These are phyloP conservation scores for Suhomyces vadensis DNA, from an alignment of 805 yeast genomes.

Conservation along the genomic window DNA sequence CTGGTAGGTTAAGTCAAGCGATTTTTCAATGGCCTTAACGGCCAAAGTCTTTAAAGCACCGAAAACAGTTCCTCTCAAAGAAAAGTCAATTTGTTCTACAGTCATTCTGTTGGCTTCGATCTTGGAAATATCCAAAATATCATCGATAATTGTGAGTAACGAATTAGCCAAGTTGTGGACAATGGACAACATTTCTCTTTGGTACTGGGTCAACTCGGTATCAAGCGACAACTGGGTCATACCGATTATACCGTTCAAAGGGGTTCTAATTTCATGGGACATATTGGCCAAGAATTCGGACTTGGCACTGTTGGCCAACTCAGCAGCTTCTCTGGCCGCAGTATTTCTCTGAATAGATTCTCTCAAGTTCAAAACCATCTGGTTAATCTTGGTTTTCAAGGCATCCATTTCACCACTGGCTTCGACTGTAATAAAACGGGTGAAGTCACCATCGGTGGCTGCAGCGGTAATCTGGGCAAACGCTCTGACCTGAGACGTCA, in stretches of 20 bases:
- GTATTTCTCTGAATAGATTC: slow-evolving; percentile 90
- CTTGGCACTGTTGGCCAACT: slow-evolving; percentile 83
- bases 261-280: slow-evolving; percentile 83
- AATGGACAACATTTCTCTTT: slow-evolving; percentile 86
- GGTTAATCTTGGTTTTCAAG: slow-evolving; percentile 56
- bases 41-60: slow-evolving; percentile 89
- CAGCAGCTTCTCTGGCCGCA: slow-evolving; percentile 94
- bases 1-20: slow-evolving; percentile 74
- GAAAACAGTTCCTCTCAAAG: slow-evolving; percentile 82
- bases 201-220: slow-evolving; percentile 87
- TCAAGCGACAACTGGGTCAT: slow-evolving; percentile 89
- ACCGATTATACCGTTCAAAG: slow-evolving; percentile 90
- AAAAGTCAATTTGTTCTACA: slow-evolving; percentile 84
- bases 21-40: slow-evolving; percentile 86
- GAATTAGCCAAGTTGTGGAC: slow-evolving; percentile 88
- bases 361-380: slow-evolving; percentile 72
- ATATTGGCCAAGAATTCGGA: slow-evolving; percentile 89
- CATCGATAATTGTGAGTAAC: slow-evolving; percentile 82
- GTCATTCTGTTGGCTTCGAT: slow-evolving; percentile 94
- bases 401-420: slow-evolving; percentile 91
- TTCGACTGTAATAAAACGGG: slow-evolving; percentile 86
- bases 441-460: slow-evolving; percentile 91
- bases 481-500: slow-evolving; percentile 89
- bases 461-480: slow-evolving; percentile 93
- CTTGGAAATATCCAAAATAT: slow-evolving; percentile 87